Evolutionary conservation across 139 green algal genomes (phyloP).

Genomic region (Chloropicon primus): DNA sequence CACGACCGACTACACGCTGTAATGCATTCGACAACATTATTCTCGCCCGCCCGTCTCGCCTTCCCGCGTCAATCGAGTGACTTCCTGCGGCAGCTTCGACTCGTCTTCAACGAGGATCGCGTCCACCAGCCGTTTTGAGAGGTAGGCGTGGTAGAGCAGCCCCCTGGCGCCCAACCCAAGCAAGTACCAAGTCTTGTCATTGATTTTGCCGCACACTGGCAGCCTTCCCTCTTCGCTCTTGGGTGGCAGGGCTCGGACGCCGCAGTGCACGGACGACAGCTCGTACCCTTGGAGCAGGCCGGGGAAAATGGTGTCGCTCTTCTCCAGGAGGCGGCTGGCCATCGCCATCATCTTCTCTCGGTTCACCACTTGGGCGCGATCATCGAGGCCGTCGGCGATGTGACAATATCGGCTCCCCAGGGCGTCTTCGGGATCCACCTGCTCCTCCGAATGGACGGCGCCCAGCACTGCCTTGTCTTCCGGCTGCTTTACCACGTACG

Average conservation of each 20-base stretch:
- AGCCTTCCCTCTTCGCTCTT: not conserved
- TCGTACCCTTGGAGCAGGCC: no score
- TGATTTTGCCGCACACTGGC: not conserved
- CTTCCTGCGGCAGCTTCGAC: not conserved
- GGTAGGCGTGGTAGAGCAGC: not conserved
- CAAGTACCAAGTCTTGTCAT: not conserved
- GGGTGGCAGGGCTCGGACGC: not conserved
- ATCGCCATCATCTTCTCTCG: not conserved
- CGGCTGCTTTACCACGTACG: not conserved
- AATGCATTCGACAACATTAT: no score
- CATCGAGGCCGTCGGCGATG: no score
- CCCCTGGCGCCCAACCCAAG: not conserved
- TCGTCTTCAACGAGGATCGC: not conserved
- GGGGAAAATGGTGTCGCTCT: not conserved
- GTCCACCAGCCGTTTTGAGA: not conserved
- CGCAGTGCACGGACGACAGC: not conserved
- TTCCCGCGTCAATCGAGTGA: no score
- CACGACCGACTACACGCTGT: no score
- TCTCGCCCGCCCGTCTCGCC: no score
- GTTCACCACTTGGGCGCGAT: no score
- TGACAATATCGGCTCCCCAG: not conserved
- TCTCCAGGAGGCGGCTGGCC: not conserved
- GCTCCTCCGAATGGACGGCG: not conserved
- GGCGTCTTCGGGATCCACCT: not conserved
- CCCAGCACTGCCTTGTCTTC: not conserved